Evolutionary conservation across 2,329 filamentous ascomycete genomes (phyloP), one percentile per base, ranked within the genome.

Genomic region (Xylaria sp.): DNA sequence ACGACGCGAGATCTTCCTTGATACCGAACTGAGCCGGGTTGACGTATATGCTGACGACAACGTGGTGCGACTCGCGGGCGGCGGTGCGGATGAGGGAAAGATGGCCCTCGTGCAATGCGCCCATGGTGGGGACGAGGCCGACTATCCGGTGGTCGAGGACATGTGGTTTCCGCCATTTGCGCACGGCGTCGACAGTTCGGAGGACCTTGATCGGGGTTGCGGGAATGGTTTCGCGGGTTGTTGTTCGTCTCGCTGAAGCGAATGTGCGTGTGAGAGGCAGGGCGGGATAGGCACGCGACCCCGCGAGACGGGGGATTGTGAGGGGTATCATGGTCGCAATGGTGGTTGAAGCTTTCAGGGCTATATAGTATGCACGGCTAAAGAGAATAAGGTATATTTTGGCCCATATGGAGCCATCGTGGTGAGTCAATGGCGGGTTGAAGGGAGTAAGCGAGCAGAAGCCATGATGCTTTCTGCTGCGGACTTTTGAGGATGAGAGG

Each of bases 1-100:
- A 99, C 66, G 89, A 92, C 45, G 86, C 86, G 19, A 99, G 83
- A 74, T 99, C 95, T 77, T 99, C 95, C 60, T 88, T 86, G 21
- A 92, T 81, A 33, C 94, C 94, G 75, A 99, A 99, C 78, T 99
- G 95, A 1, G 95, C 95, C 3, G 95, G 95, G 77, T 99, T 99
- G 73, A 99, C 91, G 77, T 94, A 99, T 70, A 98, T 89, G 74
- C 90, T 93, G 59, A 99, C 91, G 65, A 97, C 89, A 60, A 98
- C 91, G 70, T 93, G 86, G 68, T 91, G 90, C 78, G 93, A 95
- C 71, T 96, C 92, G 50, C 83, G 82, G 1, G 94, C 94, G 2
- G 95, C 95, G 70, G 89, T 86, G 62, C 92, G 90, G 72, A 97
- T 90, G 21, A 99, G 85, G 3, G 91, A 91, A 54, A 97, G 79